Conservation (phyloP, 441 rosid species). For the Croton setiger region DNA sequence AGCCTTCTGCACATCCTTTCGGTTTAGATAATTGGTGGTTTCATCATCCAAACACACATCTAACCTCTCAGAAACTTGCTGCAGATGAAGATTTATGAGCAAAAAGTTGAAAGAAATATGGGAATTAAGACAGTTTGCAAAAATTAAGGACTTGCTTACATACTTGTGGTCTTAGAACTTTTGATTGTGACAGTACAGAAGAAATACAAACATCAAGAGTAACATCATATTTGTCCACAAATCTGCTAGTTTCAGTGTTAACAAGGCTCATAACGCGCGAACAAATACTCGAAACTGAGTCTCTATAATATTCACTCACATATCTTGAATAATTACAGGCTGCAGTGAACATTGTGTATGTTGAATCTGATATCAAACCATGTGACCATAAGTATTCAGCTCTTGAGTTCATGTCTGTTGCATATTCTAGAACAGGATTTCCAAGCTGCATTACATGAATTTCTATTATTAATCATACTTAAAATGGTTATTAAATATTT, state of each 20-base stretch:
- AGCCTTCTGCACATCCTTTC: conserved; percentile 81
- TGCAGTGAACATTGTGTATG: conserved; percentile 81
- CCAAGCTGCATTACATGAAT: conserved; percentile 56
- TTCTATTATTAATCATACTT: neutral
- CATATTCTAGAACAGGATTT: conserved; percentile 82
- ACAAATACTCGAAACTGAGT: conserved; percentile 72
- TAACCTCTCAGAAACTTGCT: conserved; percentile 70
- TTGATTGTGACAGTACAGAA: conserved; percentile 81
- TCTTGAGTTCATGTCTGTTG: conserved; percentile 84
- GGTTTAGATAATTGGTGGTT: conserved; percentile 70
- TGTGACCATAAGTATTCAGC: conserved; percentile 99
- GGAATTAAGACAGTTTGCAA: neutral
- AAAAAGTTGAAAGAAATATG: neutral
- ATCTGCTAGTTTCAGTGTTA: conserved; percentile 79
- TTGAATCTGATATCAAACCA: conserved; percentile 83
- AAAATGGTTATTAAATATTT: neutral
- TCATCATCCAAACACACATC: conserved; percentile 97
- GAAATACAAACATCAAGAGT: conserved; percentile 95
- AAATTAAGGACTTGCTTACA: conserved; percentile 33
- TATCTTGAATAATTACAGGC: conserved; percentile 91
- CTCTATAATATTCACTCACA: conserved; percentile 89
- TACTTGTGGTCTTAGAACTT: conserved; percentile 69
- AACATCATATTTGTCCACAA: conserved; percentile 94
- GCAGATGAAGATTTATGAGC: conserved; percentile 22
- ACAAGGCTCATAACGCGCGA: conserved; percentile 80